phyloP scores from a whole-genome alignment of 768 basidiomycete species.

The Lenzites betulinus region DNA sequence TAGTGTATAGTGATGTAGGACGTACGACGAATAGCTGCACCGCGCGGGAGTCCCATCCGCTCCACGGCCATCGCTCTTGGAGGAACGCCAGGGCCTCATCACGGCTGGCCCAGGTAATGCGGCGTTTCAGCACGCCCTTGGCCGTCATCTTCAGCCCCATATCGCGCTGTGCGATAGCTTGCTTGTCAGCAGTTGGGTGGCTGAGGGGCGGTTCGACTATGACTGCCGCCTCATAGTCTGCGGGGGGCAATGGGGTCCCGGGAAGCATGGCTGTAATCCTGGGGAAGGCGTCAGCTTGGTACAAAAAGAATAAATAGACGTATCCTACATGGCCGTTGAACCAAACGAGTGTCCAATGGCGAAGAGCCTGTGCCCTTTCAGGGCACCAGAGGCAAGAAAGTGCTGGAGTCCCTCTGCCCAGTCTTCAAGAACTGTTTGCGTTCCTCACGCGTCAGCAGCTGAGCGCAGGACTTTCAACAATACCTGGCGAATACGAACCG shows the following conservation, averaged over 20 bases:
- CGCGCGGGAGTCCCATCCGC: slow-evolving; percentile 3
- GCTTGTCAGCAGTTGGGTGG: not conserved
- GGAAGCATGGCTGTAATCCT: not conserved
- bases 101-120: not conserved
- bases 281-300: not conserved
- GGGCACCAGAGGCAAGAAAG: not conserved
- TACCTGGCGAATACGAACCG: not conserved
- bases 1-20: no score
- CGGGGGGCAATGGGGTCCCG: not conserved
- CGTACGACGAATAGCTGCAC: slow-evolving; percentile 1
- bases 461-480: not conserved
- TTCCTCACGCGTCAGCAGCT: not conserved
- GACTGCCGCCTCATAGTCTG: not conserved
- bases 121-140: not conserved
- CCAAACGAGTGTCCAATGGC: not conserved
- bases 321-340: not conserved
- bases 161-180: not conserved
- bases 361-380: not conserved
- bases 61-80: slow-evolving; percentile 10
- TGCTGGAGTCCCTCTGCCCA: not conserved
- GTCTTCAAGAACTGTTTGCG: not conserved
- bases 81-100: slow-evolving; percentile 3
- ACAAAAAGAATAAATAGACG: not conserved
- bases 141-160: not conserved
- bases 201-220: not conserved